These are phyloP conservation scores for Bipolaris bicolor DNA, from an alignment of 2,329 filamentous ascomycete genomes.

Conservation along the genomic window DNA sequence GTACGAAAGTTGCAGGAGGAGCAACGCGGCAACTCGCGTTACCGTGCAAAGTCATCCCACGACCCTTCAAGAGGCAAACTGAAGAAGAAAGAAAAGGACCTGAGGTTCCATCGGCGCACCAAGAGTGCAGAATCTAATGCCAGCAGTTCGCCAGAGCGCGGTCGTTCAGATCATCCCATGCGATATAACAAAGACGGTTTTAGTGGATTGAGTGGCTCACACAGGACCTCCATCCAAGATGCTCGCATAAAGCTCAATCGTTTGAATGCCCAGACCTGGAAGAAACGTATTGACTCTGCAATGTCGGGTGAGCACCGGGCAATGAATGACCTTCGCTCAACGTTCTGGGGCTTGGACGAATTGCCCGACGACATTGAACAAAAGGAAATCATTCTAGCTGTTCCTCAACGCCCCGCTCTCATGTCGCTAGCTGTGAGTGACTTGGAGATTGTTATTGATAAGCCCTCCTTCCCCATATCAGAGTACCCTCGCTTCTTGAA, in stretches of 20 bases:
- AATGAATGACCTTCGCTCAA: conserved; percentile 78
- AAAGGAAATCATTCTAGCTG: conserved; percentile 81
- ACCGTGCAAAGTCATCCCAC: conserved; percentile 60
- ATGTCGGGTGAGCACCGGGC: conserved; percentile 71
- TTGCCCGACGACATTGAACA: conserved; percentile 82
- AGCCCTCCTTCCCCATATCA: conserved; percentile 84
- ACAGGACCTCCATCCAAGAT: conserved; percentile 75
- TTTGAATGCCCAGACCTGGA: conserved; percentile 91
- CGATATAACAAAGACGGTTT: conserved; percentile 82
- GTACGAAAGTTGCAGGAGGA: conserved; percentile 74
- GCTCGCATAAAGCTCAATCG: conserved; percentile 76
- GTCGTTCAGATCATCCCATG: conserved; percentile 55
- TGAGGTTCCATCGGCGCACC: conserved; percentile 48
- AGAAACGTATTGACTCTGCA: conserved; percentile 81
- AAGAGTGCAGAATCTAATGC: conserved; percentile 46
- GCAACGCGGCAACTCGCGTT: conserved; percentile 57
- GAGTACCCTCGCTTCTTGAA: conserved; percentile 86
- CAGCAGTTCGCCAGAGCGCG: conserved; percentile 33
- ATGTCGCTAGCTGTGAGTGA: conserved; percentile 83
- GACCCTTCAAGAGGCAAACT: conserved; percentile 49
- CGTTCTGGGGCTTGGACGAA: conserved; percentile 84
- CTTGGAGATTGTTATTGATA: conserved; percentile 83
- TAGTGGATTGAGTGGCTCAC: conserved; percentile 71
- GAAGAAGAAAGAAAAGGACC: conserved; percentile 39
- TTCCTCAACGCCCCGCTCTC: conserved; percentile 83